Conservation (phyloP, 345 rosid genomes). For the Eucalyptus erythrocorys region DNA sequence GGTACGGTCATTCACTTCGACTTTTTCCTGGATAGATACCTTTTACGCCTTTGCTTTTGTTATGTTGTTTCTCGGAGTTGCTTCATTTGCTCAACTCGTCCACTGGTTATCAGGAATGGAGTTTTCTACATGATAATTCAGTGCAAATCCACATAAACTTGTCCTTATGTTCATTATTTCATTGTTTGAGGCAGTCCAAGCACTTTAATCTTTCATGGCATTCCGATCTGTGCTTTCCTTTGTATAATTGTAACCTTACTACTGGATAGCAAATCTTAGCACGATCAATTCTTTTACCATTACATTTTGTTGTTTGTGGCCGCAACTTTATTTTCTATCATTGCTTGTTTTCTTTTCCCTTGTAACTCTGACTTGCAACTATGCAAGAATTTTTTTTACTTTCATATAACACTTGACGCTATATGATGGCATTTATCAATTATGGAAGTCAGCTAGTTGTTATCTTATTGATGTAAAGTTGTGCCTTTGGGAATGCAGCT, state of each 20-base stretch:
- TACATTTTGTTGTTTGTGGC: background rate
- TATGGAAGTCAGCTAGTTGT: background rate
- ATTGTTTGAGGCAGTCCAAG: background rate
- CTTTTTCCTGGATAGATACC: background rate
- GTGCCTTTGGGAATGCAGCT: constrained; percentile 35
- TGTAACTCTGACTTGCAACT: background rate
- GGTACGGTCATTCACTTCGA: too few relatives aligned
- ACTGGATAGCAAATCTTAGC: background rate
- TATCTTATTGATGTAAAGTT: background rate
- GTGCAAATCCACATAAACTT: background rate
- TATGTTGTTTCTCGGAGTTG: background rate
- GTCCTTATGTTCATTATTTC: background rate
- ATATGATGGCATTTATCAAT: background rate
- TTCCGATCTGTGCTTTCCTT: background rate
- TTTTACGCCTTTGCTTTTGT: background rate
- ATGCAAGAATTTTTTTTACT: background rate
- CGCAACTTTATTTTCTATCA: background rate
- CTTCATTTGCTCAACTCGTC: background rate
- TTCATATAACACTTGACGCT: background rate
- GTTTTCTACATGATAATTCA: background rate
- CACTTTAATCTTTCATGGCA: background rate
- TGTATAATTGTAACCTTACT: background rate
- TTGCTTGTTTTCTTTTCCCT: background rate
- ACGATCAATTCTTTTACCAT: background rate
- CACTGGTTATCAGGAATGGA: background rate